Percentiles rank a stretch among this genome's conserved stretches.
Conservation (phyloP, 208 protist species). For the Angomonas deanei region DNA sequence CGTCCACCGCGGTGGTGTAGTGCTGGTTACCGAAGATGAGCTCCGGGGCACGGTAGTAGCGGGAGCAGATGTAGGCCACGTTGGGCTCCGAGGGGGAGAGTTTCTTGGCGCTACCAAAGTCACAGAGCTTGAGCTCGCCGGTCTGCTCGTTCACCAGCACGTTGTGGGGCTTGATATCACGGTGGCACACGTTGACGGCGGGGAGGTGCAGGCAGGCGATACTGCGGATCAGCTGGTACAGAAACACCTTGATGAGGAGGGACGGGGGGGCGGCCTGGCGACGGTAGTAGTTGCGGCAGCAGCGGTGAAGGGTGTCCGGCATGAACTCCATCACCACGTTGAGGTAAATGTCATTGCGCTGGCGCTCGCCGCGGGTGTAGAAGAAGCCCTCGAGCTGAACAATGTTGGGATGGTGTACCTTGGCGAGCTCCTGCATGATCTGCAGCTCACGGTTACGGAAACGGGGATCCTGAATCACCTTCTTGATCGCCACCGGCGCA, state of each 20-base stretch:
- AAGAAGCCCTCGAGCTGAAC: conserved; percentile 95
- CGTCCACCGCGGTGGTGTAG: conserved; percentile 99
- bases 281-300: conserved; percentile 93
- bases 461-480: conserved; percentile 95
- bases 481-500: conserved; percentile 77
- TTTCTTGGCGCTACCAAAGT: conserved; percentile 99
- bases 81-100: conserved; percentile 96
- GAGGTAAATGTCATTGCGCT: conserved; percentile 96
- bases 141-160: conserved; percentile 98
- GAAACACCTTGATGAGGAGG: conserved; percentile 79
- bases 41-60: conserved; percentile 99
- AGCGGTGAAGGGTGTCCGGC: conserved; percentile 96
- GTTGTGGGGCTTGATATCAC: conserved; percentile 99
- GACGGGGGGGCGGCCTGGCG: conserved; percentile 60
- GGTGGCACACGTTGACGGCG: conserved; percentile 91
- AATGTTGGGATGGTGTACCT: conserved; percentile 92
- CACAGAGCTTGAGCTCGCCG: conserved; percentile 95
- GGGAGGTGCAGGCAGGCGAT: conserved; percentile 96
- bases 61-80: conserved; percentile 99
- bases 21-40: conserved; percentile 98
- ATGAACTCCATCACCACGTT: conserved; percentile 99
- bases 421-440: conserved; percentile 87
- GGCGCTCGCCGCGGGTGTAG: conserved; percentile 91
- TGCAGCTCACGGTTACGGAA: conserved; percentile 98
- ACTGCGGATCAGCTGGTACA: conserved; percentile 86